Evolutionary conservation across 2,329 filamentous ascomycete genomes (phyloP), one percentile per base, ranked within the genome.

Genomic region (Geosmithia flava): DNA sequence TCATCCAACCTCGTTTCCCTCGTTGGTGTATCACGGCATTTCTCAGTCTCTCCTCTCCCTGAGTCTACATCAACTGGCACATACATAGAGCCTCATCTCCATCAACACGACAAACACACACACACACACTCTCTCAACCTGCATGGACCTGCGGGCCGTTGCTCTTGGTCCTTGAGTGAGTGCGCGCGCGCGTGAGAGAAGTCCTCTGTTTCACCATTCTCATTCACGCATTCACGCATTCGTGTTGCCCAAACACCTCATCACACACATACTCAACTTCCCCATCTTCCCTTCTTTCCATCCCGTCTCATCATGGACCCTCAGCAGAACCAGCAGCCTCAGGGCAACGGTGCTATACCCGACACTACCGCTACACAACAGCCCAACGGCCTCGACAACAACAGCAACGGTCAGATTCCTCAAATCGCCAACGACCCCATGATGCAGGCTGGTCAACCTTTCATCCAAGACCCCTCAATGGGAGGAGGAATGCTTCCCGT

Each of bases 381-480:
- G 39, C n/a, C 20, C n/a, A 43, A 47, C 37, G 19, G 27, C 29
- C 15, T 48, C 7, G 49, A 46, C 33, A 44, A 47, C 44, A 50
- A 51, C 50, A 43, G 47, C 17, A 53, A 53, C 44, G 53, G 47
- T 17, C 23, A 42, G 40, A 52, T 56, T 15, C 47, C 54, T 16
- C 59, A 54, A 16, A 50, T 59, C 33, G 43, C 53, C 43, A 49
- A 51, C 16, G 53, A 53, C 1, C 50, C 48, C 47, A 51, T 62
- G 48, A 49, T 59, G 52, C 52, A 51, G 2, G 6, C 10, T 3
- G 49, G 52, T 47, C 56, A 55, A 37, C 49, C 54, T 20, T 57
- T 62, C 45, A 51, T 57, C 43, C 49, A 54, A 13, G 55, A 59
- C 47, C 54, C 57, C 13, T 53, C 55, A 41, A 53, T 62, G 48